Base-by-base conservation (phyloP, 2,329 filamentous ascomycete species). In the Fusarium pseudocircinatum region DNA sequence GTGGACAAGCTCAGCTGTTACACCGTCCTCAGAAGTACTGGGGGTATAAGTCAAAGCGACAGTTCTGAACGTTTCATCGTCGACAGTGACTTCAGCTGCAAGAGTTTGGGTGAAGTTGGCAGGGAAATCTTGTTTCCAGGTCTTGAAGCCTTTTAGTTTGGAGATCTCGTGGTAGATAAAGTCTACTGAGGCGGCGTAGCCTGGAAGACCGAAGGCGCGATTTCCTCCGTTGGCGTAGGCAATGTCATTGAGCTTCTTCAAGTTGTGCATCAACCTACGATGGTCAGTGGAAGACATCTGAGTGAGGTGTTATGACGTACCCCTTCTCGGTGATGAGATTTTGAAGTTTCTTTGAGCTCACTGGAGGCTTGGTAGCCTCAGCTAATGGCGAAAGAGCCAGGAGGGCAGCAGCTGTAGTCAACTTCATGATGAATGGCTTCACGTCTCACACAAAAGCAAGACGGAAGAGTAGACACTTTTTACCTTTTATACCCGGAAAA, bases 181-280 rank as follows among this genome's bases (percentile, higher is more conserved):
- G 43, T 83, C 81, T 0, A 77, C 74, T 2, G 81, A 83, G 37
- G 80, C 86, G 14, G 56, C 71, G n/a, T 80, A 81, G 24, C 79
- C 79, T 2, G 79, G 78, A 22, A 78, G 69, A 12, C 79, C 79
- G 8, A 80, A 80, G 6, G 79, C 79, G 11, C 79, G 75, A 47
- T 81, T 80, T 13, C 79, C 79, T 22, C 78, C 79, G 24, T 80
- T 80, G 36, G 69, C 77, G 28, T 77, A 78, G 10, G 79, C 79
- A n/a, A 80, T 80, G 20, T 78, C 77, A 28, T 76, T 78, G 26
- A 80, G 77, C 4, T 70, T 70, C 16, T 78, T 66, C 49, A 80
- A 60, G 49, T 80, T 80, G 24, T 50, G 65, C 64, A 78, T 76
- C 56, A 78, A 56, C 7, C 77, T 78, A 8, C 0, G 1, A 10